Conservation (phyloP, 1,139 yeast species). For the Fermentozyma sake region DNA sequence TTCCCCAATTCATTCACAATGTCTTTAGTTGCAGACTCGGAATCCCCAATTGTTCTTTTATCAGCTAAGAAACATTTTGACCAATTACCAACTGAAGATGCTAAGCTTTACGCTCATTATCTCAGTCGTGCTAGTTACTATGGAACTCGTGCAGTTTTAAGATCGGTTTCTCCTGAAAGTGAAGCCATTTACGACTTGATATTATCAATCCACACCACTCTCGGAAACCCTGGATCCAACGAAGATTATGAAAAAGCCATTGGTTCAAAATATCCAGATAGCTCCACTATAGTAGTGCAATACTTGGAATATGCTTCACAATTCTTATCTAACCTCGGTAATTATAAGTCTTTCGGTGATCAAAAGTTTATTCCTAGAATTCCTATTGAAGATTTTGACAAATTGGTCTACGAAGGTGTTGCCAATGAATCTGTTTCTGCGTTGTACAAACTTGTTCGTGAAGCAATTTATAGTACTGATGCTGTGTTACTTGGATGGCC, state of each 20-base stretch:
- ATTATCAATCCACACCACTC: conserved; percentile 47
- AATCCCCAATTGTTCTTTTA: conserved; percentile 39
- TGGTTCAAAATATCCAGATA: conserved; percentile 18
- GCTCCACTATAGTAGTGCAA: conserved; percentile 30
- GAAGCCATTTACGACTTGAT: conserved; percentile 71
- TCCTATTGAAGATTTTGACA: conserved; percentile 41
- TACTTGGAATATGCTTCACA: conserved; percentile 80
- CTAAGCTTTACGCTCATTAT: conserved; percentile 70
- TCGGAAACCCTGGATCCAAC: conserved; percentile 41
- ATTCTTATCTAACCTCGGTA: conserved; percentile 76
- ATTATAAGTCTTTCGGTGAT: conserved; percentile 88
- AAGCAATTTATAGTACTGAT: conserved; percentile 48
- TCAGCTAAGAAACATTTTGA: conserved; percentile 44
- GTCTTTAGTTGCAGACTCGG: conserved; percentile 45
- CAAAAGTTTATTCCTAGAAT: conserved; percentile 74
- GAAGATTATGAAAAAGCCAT: conserved; percentile 39
- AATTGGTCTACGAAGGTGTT: conserved; percentile 37
- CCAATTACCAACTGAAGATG: conserved; percentile 28
- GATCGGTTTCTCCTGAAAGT: conserved; percentile 84
- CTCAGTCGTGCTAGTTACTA: conserved; percentile 77
- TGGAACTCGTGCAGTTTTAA: conserved; percentile 73
- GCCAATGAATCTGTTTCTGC: conserved; percentile 28
- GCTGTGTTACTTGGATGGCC: conserved; percentile 69
- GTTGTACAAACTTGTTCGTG: conserved; percentile 42
- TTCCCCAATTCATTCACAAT: too few species aligned